phyloP scores from a whole-genome alignment of 306 rosid species.

The Prunus padus region DNA sequence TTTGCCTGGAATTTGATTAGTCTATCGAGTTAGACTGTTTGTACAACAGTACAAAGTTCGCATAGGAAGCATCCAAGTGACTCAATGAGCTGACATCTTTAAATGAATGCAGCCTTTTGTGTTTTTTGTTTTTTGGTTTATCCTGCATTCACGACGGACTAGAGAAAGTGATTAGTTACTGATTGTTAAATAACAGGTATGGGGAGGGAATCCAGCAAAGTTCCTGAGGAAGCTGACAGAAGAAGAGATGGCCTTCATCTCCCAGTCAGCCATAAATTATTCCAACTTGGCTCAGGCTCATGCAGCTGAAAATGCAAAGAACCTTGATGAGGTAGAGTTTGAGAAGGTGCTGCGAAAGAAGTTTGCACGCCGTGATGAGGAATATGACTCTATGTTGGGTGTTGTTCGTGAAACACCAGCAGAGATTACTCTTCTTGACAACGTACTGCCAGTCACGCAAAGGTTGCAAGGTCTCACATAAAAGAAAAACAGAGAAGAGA shows the following conservation, averaged over 20 bases:
- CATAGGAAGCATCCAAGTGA: background rate
- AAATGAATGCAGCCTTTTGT: background rate
- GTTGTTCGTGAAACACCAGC: conserved; percentile 53
- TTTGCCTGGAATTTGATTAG: background rate
- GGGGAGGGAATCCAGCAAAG: conserved; percentile 99
- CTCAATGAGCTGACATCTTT: background rate
- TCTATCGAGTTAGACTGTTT: background rate
- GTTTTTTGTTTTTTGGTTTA: background rate
- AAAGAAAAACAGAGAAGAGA: too few relatives aligned
- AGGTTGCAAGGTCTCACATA: too few relatives aligned
- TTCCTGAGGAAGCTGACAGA: conserved; percentile 91
- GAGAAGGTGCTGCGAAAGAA: conserved; percentile 76
- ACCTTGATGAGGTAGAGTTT: conserved; percentile 68
- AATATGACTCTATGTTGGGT: conserved; percentile 56
- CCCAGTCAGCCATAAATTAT: conserved; percentile 82
- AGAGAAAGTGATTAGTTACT: background rate
- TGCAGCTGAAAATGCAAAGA: conserved; percentile 84
- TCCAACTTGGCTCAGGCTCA: conserved; percentile 87
- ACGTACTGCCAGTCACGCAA: conserved; percentile 45
- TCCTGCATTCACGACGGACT: background rate
- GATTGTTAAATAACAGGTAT: conserved; percentile 46
- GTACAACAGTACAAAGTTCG: background rate
- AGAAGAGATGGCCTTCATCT: conserved; percentile 83
- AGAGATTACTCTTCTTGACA: conserved; percentile 57
- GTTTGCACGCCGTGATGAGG: conserved; percentile 63